phyloP scores from a whole-genome alignment of 208 protist genomes.

The Trypanosoma caninum region DNA sequence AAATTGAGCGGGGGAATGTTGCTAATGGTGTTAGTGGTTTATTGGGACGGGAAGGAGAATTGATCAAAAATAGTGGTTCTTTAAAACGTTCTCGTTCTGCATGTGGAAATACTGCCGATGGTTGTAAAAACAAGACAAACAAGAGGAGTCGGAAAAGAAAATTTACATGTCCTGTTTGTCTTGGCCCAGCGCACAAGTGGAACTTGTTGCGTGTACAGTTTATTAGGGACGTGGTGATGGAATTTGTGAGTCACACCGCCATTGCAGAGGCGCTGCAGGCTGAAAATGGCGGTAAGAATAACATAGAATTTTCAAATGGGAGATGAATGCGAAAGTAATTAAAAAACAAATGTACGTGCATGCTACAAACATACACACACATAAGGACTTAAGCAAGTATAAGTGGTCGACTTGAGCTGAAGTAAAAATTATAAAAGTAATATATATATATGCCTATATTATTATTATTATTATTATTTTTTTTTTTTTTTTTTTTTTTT shows the following conservation, averaged over 20 bases:
- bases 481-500: background rate
- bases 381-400: no score
- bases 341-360: background rate
- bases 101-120: background rate
- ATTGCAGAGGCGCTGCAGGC: background rate
- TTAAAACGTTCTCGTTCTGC: background rate
- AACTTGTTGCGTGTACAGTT: slow-evolving; percentile 49
- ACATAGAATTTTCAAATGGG: background rate
- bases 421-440: background rate
- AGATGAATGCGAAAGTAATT: background rate
- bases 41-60: no score
- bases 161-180: slow-evolving; percentile 58
- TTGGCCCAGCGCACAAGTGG: slow-evolving; percentile 66
- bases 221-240: slow-evolving; percentile 36
- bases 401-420: background rate
- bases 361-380: no score
- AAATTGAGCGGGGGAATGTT: background rate
- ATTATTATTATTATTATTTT: slow-evolving; percentile 10
- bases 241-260: slow-evolving; percentile 5
- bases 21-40: background rate
- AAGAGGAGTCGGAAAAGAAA: slow-evolving; percentile 16
- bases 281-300: background rate
- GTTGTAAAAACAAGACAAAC: background rate
- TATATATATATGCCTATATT: background rate
- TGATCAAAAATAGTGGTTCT: no score